These are phyloP conservation scores for Hevea brasiliensis DNA, from an alignment of 345 rosid genomes.

Conservation along the genomic window DNA sequence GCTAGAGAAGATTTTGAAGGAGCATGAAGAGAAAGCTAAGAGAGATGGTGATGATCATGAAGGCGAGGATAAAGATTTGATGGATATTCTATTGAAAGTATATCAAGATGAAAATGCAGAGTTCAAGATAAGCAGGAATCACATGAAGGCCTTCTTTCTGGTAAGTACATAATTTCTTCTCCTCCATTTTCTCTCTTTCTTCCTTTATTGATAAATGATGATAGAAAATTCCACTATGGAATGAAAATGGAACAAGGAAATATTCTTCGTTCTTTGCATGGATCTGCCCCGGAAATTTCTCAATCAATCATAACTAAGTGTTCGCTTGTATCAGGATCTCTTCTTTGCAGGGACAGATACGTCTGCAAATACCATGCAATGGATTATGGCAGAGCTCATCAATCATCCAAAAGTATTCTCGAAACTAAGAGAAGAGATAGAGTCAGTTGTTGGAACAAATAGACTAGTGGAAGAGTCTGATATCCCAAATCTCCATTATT, in stretches of 20 bases:
- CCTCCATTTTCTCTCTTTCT: too few relatives aligned
- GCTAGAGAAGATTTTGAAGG: constrained; percentile 38
- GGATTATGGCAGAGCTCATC: constrained; percentile 13
- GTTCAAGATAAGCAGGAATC: background rate
- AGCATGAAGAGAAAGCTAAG: constrained; percentile 39
- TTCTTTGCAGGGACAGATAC: constrained; percentile 5
- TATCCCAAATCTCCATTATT: constrained; percentile 14
- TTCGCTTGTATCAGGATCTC: background rate
- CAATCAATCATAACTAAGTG: too few relatives aligned
- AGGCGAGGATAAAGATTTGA: constrained; percentile 1
- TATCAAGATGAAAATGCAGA: background rate
- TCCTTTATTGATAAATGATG: too few relatives aligned
- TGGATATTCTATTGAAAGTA: background rate
- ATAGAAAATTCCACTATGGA: too few relatives aligned
- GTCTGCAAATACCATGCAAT: background rate
- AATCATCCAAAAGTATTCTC: constrained; percentile 1
- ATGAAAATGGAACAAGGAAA: too few relatives aligned
- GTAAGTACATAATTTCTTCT: background rate
- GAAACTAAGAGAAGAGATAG: constrained; percentile 1
- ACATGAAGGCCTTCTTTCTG: constrained; percentile 12
- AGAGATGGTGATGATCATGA: background rate
- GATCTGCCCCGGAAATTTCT: too few relatives aligned
- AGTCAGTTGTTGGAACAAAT: background rate
- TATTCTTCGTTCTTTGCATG: too few relatives aligned
- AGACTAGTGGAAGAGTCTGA: constrained; percentile 18